A percentile compares a stretch with the other conserved stretches of the same genome.
Evolutionary conservation across 768 basidiomycete species (phyloP).

Genomic region (Amanita pseudoporphyria): DNA sequence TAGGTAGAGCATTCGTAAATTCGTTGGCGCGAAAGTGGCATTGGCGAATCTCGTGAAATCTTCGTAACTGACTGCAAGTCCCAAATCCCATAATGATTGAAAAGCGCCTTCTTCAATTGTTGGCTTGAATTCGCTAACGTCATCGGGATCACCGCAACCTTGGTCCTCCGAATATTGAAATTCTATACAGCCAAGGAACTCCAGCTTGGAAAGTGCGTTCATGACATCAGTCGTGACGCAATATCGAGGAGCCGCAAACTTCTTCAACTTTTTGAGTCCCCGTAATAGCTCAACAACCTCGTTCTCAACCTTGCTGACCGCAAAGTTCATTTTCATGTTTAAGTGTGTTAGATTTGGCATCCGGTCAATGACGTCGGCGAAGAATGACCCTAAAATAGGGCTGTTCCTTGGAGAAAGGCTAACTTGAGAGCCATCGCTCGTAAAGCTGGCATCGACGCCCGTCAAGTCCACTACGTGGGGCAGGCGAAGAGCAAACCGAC

Average conservation of each 20-base stretch:
- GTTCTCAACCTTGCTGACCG: constrained; percentile 31
- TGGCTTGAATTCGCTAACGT: constrained; percentile 36
- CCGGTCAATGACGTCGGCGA: constrained; percentile 28
- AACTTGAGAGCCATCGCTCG: constrained; percentile 15
- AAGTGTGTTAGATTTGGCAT: constrained; percentile 42
- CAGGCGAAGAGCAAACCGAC: constrained; percentile 4
- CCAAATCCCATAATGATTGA: constrained; percentile 43
- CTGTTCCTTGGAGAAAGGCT: constrained; percentile 9
- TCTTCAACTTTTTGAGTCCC: constrained; percentile 33
- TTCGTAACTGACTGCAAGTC: constrained; percentile 32
- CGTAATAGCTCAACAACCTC: constrained; percentile 29
- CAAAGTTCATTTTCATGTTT: constrained; percentile 32
- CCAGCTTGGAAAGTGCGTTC: constrained; percentile 34
- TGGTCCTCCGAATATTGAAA: constrained; percentile 42
- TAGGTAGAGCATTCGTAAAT: constrained; percentile 41
- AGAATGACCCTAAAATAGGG: constrained; percentile 18
- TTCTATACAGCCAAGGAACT: constrained; percentile 36
- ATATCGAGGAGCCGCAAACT: constrained; percentile 42
- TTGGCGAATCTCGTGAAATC: constrained; percentile 37
- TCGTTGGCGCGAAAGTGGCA: constrained; percentile 33
- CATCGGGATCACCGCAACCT: constrained; percentile 34
- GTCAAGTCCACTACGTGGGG: constrained; percentile 13
- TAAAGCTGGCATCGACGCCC: constrained; percentile 21
- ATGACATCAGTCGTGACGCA: constrained; percentile 36
- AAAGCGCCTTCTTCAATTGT: constrained; percentile 38